Evolutionary conservation across 1,139 yeast genomes (phyloP), one percentile per base, ranked within the genome.

Genomic region (Yamadazyma triangularis): DNA sequence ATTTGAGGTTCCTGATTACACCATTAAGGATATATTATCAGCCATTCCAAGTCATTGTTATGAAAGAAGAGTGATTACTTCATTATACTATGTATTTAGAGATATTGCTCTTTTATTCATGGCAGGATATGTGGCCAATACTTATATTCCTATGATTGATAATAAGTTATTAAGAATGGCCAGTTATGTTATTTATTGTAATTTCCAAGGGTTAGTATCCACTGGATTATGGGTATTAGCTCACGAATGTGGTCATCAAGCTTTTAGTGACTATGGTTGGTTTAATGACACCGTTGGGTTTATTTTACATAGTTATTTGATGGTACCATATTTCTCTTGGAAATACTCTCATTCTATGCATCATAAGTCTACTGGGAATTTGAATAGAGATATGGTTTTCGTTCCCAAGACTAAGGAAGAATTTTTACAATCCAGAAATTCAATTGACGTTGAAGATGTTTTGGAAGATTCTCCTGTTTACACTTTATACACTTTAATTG

Each of bases 221-320:
- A 72, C 77, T 23, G 82, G 83, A 29, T 41, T 75, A 26, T 77
- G 82, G 82, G 74, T 77, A 33, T 50, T 77, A 54, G 80, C 81
- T 26, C 82, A 76, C 48, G 82, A 76, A 51, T 76, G 82, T 66
- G 82, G 82, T 34, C 82, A 76, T 49, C 76, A 70, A 47, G 81
- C 81, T 10, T 76, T 76, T 48, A 62, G 74, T 33, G 78, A 73
- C 47, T 74, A 72, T 48, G 71, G 67, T 22, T 58, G 59, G 60
- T 66, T 76, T 38, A 76, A 76, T 44, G 80, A 76, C 48, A 50
- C 68, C 23, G 71, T 73, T 30, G 82, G 82, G 28, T 76, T 80
- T 80, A 54, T 74, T 15, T 58, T 76, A 36, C 82, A 76, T 53
- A 71, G 79, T 24, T 75, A 70, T 48, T 56, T 73, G 38, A 50